Percentiles rank a stretch among this genome's conserved stretches.
phyloP scores from a whole-genome alignment of 768 basidiomycete species.

The Phylloporus sp. region DNA sequence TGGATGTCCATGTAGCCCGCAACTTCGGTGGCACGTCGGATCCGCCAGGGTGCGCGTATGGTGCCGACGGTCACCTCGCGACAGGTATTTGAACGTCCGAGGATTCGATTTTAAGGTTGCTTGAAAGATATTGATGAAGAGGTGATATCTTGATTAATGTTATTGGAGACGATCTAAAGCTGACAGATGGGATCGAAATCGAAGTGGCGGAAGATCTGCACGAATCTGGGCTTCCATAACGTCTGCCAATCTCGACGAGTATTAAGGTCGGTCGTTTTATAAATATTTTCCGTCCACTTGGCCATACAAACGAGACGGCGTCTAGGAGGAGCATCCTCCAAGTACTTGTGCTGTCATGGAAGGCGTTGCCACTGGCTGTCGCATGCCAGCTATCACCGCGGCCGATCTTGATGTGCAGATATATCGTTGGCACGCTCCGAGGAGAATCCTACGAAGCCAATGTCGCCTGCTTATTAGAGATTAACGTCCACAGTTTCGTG shows the following conservation, averaged over 20 bases:
- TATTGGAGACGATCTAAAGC: slow-evolving; percentile 9
- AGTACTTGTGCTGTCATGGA: slow-evolving; percentile 12
- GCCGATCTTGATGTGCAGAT: slow-evolving; percentile 15
- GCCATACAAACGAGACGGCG: slow-evolving; percentile 10
- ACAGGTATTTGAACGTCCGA: slow-evolving; percentile 1
- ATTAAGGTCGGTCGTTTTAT: slow-evolving; percentile 17
- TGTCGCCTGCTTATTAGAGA: slow-evolving; percentile 9
- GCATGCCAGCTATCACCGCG: slow-evolving; percentile 21
- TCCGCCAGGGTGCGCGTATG: slow-evolving; percentile 14
- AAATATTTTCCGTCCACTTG: background rate
- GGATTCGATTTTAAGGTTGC: slow-evolving; percentile 21
- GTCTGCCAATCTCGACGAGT: slow-evolving; percentile 21
- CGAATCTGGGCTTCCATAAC: slow-evolving; percentile 19
- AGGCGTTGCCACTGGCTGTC: slow-evolving; percentile 4
- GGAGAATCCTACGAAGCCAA: slow-evolving; percentile 18
- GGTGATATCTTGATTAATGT: slow-evolving; percentile 19
- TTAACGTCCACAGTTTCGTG: slow-evolving; percentile 19
- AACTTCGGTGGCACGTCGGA: slow-evolving; percentile 15
- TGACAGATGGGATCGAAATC: slow-evolving; percentile 19
- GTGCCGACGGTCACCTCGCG: slow-evolving; percentile 9
- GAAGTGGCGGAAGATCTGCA: slow-evolving; percentile 18
- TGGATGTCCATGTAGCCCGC: slow-evolving; percentile 15
- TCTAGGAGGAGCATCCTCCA: slow-evolving; percentile 11
- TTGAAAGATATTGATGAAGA: slow-evolving; percentile 7
- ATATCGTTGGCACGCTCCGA: slow-evolving; percentile 16